These are phyloP conservation scores for Termitomyces sp. DNA, from an alignment of 768 basidiomycete species.

Conservation along the genomic window DNA sequence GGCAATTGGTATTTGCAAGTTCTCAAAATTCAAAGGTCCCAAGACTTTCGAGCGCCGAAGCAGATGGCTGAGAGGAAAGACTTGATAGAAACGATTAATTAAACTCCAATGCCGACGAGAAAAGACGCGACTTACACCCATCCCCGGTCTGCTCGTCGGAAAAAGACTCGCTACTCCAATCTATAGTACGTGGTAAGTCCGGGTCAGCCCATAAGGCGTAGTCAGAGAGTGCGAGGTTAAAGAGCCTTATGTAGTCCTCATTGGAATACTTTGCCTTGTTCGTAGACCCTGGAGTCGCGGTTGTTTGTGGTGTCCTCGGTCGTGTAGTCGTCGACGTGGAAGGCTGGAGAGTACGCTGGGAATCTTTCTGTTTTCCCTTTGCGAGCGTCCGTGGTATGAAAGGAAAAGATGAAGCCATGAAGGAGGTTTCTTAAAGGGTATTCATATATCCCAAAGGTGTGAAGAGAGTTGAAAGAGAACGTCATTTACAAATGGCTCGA, in stretches of 20 bases:
- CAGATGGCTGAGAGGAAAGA: constrained; percentile 57
- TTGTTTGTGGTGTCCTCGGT: neutral
- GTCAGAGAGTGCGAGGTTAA: constrained; percentile 66
- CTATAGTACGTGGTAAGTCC: constrained; percentile 48
- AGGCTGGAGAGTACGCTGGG: neutral
- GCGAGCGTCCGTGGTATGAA: constrained; percentile 48
- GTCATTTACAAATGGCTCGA: too few species aligned
- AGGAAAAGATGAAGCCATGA: constrained; percentile 30
- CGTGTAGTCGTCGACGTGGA: neutral
- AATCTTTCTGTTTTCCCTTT: constrained; percentile 24
- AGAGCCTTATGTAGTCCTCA: constrained; percentile 46
- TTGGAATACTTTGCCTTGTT: constrained; percentile 9
- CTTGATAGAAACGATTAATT: constrained; percentile 33
- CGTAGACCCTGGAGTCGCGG: neutral
- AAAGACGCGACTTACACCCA: constrained; percentile 39
- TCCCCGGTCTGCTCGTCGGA: constrained; percentile 11
- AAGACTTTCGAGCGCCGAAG: constrained; percentile 35
- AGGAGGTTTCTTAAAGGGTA: too few species aligned
- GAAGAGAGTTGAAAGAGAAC: too few species aligned
- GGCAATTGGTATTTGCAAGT: constrained; percentile 45
- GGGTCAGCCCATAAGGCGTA: constrained; percentile 64
- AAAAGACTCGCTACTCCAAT: constrained; percentile 23
- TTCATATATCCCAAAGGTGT: too few species aligned
- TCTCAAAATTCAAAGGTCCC: constrained; percentile 22
- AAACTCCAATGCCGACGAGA: constrained; percentile 4